Conservation (phyloP, 148 eudicot species). For the Amaranthus cruentus region DNA sequence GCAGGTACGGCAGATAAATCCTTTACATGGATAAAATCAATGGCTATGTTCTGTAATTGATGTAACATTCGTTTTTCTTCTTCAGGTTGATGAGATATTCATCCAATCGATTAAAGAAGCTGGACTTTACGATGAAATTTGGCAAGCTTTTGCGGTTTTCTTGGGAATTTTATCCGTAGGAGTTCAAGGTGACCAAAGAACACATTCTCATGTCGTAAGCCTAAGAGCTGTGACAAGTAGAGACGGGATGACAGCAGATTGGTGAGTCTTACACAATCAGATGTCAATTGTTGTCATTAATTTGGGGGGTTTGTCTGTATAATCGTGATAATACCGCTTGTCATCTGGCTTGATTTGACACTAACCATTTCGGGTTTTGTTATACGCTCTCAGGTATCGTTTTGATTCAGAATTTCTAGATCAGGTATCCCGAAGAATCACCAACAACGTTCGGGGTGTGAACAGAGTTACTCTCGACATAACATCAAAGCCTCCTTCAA, state of each 20-base stretch:
- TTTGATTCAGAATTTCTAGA: constrained; percentile 80
- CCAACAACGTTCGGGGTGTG: constrained; percentile 79
- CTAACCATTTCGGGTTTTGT: background rate
- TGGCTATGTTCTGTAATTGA: background rate
- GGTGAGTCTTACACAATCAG: constrained; percentile 35
- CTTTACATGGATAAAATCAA: background rate
- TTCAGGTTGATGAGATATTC: constrained; percentile 90
- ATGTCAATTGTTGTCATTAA: background rate
- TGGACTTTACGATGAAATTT: constrained; percentile 79
- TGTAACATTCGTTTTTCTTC: background rate
- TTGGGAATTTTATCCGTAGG: constrained; percentile 78
- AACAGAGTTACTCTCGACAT: constrained; percentile 89
- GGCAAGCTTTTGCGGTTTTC: constrained; percentile 99
- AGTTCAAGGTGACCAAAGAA: constrained; percentile 98
- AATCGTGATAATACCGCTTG: background rate
- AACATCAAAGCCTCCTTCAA: constrained; percentile 98
- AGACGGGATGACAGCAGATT: constrained; percentile 99
- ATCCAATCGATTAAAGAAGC: constrained; percentile 88
- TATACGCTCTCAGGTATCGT: constrained; percentile 56
- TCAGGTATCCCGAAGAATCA: constrained; percentile 69
- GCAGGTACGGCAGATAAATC: constrained; percentile 35
- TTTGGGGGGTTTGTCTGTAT: background rate
- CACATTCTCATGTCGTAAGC: constrained; percentile 78
- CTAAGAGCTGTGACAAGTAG: constrained; percentile 95
- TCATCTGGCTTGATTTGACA: background rate